A percentile compares a stretch with the other conserved stretches of the same genome.
Evolutionary conservation across 257 asterid species (phyloP).

Genomic region (Jaltomata sinuosa): DNA sequence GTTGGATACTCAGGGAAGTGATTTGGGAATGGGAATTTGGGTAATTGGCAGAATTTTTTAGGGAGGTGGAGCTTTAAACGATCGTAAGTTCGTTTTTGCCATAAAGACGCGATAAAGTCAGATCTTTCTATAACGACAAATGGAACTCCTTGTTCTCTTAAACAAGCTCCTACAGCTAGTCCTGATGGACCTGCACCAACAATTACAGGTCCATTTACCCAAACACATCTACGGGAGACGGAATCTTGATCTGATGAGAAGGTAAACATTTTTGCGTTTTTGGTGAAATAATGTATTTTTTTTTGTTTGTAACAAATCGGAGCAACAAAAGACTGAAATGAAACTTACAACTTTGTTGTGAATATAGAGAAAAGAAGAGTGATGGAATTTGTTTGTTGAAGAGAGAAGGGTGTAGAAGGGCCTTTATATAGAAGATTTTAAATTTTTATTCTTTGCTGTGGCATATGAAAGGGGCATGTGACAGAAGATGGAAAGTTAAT

Average conservation of each 20-base stretch:
- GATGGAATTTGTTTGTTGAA: constrained; percentile 17
- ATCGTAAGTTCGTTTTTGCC: constrained; percentile 86
- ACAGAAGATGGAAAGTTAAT: constrained; percentile 27
- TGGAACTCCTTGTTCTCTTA: constrained; percentile 57
- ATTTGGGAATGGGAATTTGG: constrained; percentile 60
- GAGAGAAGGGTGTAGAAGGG: constrained; percentile 17
- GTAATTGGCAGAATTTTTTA: constrained; percentile 69
- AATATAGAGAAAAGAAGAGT: background rate
- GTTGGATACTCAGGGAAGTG: constrained; percentile 76
- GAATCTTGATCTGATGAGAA: constrained; percentile 18
- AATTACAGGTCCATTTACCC: constrained; percentile 83
- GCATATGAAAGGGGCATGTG: constrained; percentile 31
- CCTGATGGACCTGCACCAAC: constrained; percentile 97
- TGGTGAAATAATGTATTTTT: background rate
- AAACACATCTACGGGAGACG: constrained; percentile 51
- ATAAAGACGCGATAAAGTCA: constrained; percentile 82
- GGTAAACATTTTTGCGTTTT: constrained; percentile 35
- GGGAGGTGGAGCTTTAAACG: constrained; percentile 85
- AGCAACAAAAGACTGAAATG: background rate
- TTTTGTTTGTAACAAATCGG: background rate
- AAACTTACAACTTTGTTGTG: background rate
- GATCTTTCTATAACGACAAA: constrained; percentile 59
- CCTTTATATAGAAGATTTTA: constrained; percentile 41
- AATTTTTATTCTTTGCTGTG: background rate
- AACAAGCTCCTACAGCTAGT: constrained; percentile 86